Percentiles rank a stretch among this genome's conserved stretches.
phyloP scores from a whole-genome alignment of 495 filamentous ascomycete genomes.

The Podospora anserina region DNA sequence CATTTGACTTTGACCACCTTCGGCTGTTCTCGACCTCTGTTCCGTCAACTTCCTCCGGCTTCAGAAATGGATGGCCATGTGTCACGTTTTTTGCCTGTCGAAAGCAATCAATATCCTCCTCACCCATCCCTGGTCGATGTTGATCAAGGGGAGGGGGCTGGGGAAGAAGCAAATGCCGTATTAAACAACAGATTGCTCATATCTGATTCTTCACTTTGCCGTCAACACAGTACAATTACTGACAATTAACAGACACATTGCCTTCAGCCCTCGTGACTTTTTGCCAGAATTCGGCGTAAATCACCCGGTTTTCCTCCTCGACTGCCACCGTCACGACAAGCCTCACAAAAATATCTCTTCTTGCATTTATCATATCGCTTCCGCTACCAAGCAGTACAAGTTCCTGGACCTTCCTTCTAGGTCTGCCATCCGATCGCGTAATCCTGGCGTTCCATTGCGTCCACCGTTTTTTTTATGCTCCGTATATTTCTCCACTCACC shows the following conservation, averaged over 20 bases:
- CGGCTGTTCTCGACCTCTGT: neutral
- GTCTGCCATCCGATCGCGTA: neutral
- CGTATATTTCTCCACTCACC: neutral
- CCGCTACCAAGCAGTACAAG: neutral
- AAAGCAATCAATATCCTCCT: conserved; percentile 1
- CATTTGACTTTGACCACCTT: neutral
- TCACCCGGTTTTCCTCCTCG: neutral
- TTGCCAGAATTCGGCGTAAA: neutral
- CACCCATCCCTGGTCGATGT: neutral
- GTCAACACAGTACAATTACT: neutral
- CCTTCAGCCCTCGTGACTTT: neutral
- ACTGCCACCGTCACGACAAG: neutral
- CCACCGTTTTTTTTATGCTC: neutral
- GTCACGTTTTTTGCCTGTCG: neutral
- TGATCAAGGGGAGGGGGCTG: neutral
- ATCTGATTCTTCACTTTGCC: neutral
- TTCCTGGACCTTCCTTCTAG: neutral
- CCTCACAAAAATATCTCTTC: neutral
- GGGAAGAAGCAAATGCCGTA: neutral
- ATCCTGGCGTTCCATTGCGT: neutral
- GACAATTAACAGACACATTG: neutral
- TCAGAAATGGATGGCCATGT: conserved; percentile 6
- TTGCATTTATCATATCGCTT: neutral
- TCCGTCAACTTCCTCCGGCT: neutral
- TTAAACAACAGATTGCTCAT: neutral